phyloP scores from a whole-genome alignment of 192 early-diverging fungal genomes.

The Piromyces sp. region DNA sequence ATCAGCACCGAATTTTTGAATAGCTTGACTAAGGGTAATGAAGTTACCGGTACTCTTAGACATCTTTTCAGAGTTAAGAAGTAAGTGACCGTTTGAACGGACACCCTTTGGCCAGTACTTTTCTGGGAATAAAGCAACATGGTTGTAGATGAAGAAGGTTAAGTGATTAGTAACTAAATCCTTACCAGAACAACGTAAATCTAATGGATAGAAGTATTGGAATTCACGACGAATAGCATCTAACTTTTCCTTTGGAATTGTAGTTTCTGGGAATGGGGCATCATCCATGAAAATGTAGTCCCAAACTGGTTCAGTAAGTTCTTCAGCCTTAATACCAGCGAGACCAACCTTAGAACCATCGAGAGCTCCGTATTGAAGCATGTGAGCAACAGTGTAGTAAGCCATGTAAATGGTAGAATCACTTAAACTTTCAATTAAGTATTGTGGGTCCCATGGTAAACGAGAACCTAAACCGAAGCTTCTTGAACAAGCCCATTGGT shows the following conservation, averaged over 20 bases:
- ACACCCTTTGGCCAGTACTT: slow-evolving; percentile 72
- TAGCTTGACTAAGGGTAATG: slow-evolving; percentile 60
- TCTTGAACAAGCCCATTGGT: slow-evolving; percentile 92
- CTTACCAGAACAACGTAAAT: slow-evolving; percentile 90
- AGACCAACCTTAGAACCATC: slow-evolving; percentile 64
- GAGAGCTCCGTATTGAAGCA: slow-evolving; percentile 32
- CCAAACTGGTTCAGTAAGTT: slow-evolving; percentile 87
- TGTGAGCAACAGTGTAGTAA: slow-evolving; percentile 90
- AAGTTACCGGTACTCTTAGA: slow-evolving; percentile 95
- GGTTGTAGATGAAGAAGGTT: slow-evolving; percentile 92
- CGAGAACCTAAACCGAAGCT: slow-evolving; percentile 81
- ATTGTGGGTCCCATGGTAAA: slow-evolving; percentile 84
- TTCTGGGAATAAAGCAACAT: slow-evolving; percentile 85
- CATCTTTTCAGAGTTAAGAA: slow-evolving; percentile 95
- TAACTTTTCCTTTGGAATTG: slow-evolving; percentile 47
- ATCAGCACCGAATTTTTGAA: slow-evolving; percentile 83
- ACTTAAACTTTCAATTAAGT: slow-evolving; percentile 84
- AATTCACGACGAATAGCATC: slow-evolving; percentile 73
- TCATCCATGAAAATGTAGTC: slow-evolving; percentile 71
- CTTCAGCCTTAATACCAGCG: slow-evolving; percentile 53
- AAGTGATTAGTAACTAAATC: slow-evolving; percentile 96
- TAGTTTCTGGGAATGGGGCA: slow-evolving; percentile 26
- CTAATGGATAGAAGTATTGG: slow-evolving; percentile 93
- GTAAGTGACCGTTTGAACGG: slow-evolving; percentile 85
- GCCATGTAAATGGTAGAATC: slow-evolving; percentile 99